Evolutionary conservation across 2,329 filamentous ascomycete genomes (phyloP).

Genomic region (Colletotrichum nymphaeae): DNA sequence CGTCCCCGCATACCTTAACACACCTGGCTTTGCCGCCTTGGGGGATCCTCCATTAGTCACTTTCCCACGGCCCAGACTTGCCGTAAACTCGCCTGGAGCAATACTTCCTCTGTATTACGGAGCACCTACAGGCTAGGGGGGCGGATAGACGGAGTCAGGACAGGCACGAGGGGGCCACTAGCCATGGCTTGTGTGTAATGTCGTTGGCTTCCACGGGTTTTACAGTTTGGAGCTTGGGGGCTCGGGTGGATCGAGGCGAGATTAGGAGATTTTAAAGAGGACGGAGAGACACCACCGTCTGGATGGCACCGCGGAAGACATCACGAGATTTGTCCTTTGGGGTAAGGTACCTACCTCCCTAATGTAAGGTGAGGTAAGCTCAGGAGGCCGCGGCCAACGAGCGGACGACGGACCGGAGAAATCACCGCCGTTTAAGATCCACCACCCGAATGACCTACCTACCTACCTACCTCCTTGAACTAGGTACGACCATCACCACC

Average conservation of each 20-base stretch:
- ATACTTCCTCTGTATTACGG: constrained; percentile 6
- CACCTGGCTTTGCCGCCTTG: background rate
- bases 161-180: background rate
- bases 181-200: constrained; percentile 3
- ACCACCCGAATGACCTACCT: background rate
- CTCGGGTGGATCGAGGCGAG: background rate
- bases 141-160: background rate
- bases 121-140: background rate
- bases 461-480: too few relatives aligned
- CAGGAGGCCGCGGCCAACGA: background rate
- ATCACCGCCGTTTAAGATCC: background rate
- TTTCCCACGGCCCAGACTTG: background rate
- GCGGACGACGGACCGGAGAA: constrained; percentile 21
- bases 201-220: background rate
- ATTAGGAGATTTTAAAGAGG: background rate
- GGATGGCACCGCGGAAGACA: background rate
- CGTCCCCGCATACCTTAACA: constrained; percentile 20
- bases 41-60: background rate
- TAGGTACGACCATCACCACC: too few relatives aligned
- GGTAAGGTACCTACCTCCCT: too few relatives aligned
- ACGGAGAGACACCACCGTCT: background rate
- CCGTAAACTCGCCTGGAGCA: constrained; percentile 4
- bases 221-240: background rate
- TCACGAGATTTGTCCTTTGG: background rate
- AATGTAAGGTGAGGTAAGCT: background rate